phyloP scores from a whole-genome alignment of 768 basidiomycete species.

The Cystofilobasidium ferigula region DNA sequence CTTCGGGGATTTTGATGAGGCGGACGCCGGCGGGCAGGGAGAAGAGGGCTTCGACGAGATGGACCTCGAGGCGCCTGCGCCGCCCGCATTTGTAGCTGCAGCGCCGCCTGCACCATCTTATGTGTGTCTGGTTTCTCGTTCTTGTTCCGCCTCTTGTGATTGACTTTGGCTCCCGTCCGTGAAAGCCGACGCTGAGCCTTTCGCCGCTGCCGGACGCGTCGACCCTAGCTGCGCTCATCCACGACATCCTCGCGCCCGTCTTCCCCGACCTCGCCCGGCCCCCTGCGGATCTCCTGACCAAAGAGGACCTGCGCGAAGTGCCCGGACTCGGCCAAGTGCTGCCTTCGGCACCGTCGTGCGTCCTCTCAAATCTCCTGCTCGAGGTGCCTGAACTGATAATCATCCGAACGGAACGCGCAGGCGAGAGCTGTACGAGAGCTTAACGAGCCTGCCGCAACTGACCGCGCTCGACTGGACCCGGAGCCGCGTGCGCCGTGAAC shows the following conservation, averaged over 20 bases:
- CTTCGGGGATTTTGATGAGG: constrained; percentile 53
- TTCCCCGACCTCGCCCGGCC: constrained; percentile 45
- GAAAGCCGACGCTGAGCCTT: constrained; percentile 55
- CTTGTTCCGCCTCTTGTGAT: constrained; percentile 38
- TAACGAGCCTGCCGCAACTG: constrained; percentile 38
- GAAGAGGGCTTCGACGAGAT: constrained; percentile 40
- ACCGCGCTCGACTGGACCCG: constrained; percentile 90
- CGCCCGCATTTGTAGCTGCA: constrained; percentile 29
- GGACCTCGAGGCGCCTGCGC: constrained; percentile 34
- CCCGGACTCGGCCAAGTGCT: constrained; percentile 73
- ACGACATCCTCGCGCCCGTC: constrained; percentile 55
- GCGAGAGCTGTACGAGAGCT: constrained; percentile 67
- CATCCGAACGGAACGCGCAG: constrained; percentile 41
- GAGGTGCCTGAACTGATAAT: not conserved
- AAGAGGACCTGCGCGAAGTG: constrained; percentile 53
- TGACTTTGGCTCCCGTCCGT: constrained; percentile 34
- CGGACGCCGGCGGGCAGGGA: constrained; percentile 34
- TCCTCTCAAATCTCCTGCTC: not conserved
- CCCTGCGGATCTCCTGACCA: constrained; percentile 39
- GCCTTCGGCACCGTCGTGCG: constrained; percentile 50
- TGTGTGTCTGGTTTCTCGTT: not conserved
- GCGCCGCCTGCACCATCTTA: constrained; percentile 6
- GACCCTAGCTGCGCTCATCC: constrained; percentile 53
- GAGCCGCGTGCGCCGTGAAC: constrained; percentile 77
- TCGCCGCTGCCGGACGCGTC: constrained; percentile 53